Conservation (phyloP, 495 filamentous ascomycete genomes). For the Talaromyces trachyspermus region DNA sequence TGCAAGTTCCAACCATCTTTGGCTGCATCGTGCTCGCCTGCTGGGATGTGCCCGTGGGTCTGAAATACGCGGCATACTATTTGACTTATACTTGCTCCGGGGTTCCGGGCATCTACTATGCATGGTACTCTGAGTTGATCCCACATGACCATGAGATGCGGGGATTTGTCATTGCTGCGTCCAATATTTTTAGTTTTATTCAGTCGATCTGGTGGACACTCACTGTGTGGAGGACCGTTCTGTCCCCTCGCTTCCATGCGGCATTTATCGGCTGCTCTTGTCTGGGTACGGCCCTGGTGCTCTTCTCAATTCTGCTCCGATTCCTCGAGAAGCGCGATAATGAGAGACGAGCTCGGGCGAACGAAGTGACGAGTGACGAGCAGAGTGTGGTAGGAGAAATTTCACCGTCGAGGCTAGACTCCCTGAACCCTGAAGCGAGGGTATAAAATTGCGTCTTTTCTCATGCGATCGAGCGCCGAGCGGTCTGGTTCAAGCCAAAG, state of each 20-base stretch:
- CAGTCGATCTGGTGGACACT: constrained; percentile 6
- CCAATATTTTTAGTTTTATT: constrained; percentile 4
- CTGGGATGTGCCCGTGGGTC: constrained; percentile 15
- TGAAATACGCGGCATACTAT: constrained; percentile 18
- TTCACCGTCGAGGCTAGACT: no score
- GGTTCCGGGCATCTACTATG: constrained; percentile 4
- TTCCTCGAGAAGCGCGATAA: background rate
- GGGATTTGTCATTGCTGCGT: constrained; percentile 1
- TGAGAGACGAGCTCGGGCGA: background rate
- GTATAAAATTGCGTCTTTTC: no score
- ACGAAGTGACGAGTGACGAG: background rate
- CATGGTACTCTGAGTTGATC: constrained; percentile 6
- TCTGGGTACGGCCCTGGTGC: background rate
- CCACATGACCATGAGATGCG: constrained; percentile 5
- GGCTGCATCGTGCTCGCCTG: constrained; percentile 13
- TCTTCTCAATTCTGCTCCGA: constrained; percentile 1
- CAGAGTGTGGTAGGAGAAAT: no score
- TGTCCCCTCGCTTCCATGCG: constrained; percentile 2
- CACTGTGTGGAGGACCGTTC: constrained; percentile 2
- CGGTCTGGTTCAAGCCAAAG: no score
- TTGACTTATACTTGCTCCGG: constrained; percentile 4
- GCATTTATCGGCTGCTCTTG: background rate
- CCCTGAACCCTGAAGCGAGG: no score
- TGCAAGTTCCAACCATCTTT: constrained; percentile 13
- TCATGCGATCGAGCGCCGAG: no score